Base-by-base conservation (phyloP, 352 stramenopile genomes). In the Phytophthora lateralis region DNA sequence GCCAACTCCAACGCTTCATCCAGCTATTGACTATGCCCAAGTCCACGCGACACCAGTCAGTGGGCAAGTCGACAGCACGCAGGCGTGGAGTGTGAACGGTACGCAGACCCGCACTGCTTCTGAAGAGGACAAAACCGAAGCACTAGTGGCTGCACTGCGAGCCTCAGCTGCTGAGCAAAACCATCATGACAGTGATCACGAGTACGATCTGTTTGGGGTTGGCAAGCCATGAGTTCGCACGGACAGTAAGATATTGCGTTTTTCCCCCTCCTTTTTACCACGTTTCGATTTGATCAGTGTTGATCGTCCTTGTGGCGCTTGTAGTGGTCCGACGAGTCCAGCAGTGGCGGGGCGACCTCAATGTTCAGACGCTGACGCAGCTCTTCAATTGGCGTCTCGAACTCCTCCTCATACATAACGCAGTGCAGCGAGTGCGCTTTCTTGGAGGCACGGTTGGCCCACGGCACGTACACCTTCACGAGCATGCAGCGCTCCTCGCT, bases 331-430 rank as follows among this genome's bases (percentile, higher is more conserved):
- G 63, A 76, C 41, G 55, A 78, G 52, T 69, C 50, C 0, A 62
- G 51, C 6, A 80, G 61, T n/a, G 60, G 37, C 26, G 77, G 77
- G 10, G 77, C 77, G n/a, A 82, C 51, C 32, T 81, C 69, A 39
- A 86, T 75, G 35, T 69, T 69, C 29, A 92, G 65, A 17, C 80
- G 81, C 48, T 78, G 42, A 43, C 96, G 84, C 51, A 99, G 74
- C 37, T 97, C 82, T 11, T 85, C 68, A 41, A 99, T 76, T 24
- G 86, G 80, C 24, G 89, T 97, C 66, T 98, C 91, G 47, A 98
- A 97, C 64, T 98, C 88, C 47, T 96, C 73, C 75, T 99, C 97
- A 69, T 98, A 99, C 78, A 98, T 98, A 20, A 98, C 84, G 67
- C 91, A 97, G 65, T 99, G 83, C 21, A 99, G 78, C 15, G 86